phyloP scores from a whole-genome alignment of 495 filamentous ascomycete species.

The Tuber melanosporum region DNA sequence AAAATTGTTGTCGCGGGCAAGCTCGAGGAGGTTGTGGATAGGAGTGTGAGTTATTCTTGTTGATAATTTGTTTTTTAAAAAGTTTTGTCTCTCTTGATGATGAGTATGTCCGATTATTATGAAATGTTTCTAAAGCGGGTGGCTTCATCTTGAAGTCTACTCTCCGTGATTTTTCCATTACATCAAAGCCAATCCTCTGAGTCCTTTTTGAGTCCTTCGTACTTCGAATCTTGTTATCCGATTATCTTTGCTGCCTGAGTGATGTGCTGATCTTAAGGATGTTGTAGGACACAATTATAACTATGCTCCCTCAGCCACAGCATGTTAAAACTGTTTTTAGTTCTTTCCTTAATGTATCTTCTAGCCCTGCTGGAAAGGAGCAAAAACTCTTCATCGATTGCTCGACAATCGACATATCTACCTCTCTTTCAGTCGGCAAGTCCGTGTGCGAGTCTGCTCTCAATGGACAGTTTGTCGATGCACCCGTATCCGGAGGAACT shows the following conservation, averaged over 20 bases:
- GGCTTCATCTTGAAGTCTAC: slow-evolving; percentile 42
- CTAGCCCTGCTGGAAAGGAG: slow-evolving; percentile 45
- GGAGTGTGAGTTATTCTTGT: slow-evolving; percentile 58
- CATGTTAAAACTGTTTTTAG: slow-evolving; percentile 71
- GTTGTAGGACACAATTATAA: slow-evolving; percentile 64
- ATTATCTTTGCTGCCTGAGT: background rate
- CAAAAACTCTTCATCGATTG: slow-evolving; percentile 69
- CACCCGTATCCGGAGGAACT: slow-evolving; percentile 78
- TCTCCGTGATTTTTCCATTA: slow-evolving; percentile 51
- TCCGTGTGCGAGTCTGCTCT: slow-evolving; percentile 53
- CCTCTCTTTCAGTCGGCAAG: slow-evolving; percentile 62
- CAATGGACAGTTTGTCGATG: slow-evolving; percentile 62
- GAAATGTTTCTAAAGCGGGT: slow-evolving; percentile 47
- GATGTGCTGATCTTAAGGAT: background rate
- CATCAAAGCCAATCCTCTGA: slow-evolving; percentile 64
- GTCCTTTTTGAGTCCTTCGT: slow-evolving; percentile 1
- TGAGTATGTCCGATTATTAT: slow-evolving; percentile 46
- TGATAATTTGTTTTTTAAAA: background rate
- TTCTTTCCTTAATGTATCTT: slow-evolving; percentile 52
- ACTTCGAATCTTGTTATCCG: background rate
- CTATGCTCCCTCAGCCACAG: slow-evolving; percentile 70
- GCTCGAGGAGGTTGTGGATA: slow-evolving; percentile 59
- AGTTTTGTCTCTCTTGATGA: slow-evolving; percentile 38
- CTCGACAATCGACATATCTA: slow-evolving; percentile 78
- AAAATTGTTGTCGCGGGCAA: slow-evolving; percentile 54